These are phyloP conservation scores for Ceratocystis cubensis DNA, from an alignment of 2,329 filamentous ascomycete species.

Conservation along the genomic window DNA sequence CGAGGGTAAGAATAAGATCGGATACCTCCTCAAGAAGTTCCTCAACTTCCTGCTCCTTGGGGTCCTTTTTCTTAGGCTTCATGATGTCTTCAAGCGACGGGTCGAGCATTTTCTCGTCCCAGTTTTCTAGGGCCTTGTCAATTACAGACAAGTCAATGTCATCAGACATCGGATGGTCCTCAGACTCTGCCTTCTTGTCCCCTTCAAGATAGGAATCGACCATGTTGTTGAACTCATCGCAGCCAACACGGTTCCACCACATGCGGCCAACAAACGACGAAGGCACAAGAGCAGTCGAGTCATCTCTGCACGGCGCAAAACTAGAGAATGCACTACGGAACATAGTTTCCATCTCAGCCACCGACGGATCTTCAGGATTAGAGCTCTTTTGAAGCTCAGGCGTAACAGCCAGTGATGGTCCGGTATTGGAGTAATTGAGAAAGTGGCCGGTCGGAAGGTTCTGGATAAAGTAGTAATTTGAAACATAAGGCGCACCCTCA, in stretches of 20 bases:
- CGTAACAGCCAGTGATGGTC: constrained; percentile 31
- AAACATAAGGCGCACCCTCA: constrained; percentile 42
- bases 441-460: constrained; percentile 55
- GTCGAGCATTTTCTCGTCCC: constrained; percentile 46
- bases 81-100: constrained; percentile 43
- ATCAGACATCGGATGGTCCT: constrained; percentile 28
- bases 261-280: constrained; percentile 54
- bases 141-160: constrained; percentile 42
- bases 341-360: constrained; percentile 54
- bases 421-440: constrained; percentile 51
- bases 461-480: constrained; percentile 53
- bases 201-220: constrained; percentile 40
- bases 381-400: constrained; percentile 42
- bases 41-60: constrained; percentile 55
- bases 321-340: constrained; percentile 69
- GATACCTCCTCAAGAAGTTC: constrained; percentile 61
- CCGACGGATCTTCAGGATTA: constrained; percentile 54
- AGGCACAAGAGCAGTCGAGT: constrained; percentile 57
- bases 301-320: constrained; percentile 65
- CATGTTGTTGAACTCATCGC: constrained; percentile 51
- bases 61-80: constrained; percentile 39
- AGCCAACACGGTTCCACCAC: constrained; percentile 65
- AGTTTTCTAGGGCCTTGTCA: constrained; percentile 43
- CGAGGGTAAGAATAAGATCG: constrained; percentile 61
- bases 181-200: constrained; percentile 27